A percentile compares a stretch with the other conserved stretches of the same genome.
phyloP scores from a whole-genome alignment of 306 rosid genomes.

The Begonia fuchsioides region DNA sequence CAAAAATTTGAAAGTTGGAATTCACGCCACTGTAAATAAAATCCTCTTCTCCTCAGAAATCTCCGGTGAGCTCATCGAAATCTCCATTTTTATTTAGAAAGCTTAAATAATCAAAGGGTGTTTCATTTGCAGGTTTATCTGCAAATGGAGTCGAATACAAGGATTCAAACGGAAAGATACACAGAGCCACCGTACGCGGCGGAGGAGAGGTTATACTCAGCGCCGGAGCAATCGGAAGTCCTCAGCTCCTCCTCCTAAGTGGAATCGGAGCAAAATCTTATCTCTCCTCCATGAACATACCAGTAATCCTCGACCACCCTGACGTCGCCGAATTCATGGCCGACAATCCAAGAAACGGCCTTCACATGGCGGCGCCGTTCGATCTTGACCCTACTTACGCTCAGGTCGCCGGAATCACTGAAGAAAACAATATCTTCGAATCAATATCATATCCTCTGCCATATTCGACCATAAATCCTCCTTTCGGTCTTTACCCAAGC shows the following conservation, averaged over 20 bases:
- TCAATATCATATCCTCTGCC: neutral
- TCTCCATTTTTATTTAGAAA: too few species aligned
- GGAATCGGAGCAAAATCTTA: slow-evolving; percentile 9
- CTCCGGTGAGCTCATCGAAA: too few species aligned
- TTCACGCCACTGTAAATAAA: slow-evolving; percentile 10
- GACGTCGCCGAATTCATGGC: slow-evolving; percentile 5
- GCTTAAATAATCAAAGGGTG: too few species aligned
- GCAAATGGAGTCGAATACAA: slow-evolving; percentile 13
- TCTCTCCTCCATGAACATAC: slow-evolving; percentile 13
- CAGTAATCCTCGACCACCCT: slow-evolving; percentile 8
- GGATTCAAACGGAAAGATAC: slow-evolving; percentile 8
- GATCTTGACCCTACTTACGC: neutral
- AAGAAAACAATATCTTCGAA: neutral
- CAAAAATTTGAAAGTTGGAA: slow-evolving; percentile 9
- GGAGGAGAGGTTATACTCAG: slow-evolving; percentile 17
- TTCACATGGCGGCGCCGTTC: neutral
- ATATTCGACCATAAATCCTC: neutral
- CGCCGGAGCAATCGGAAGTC: slow-evolving; percentile 21
- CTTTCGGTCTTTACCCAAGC: slow-evolving; percentile 2
- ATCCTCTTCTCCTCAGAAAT: slow-evolving; percentile 12
- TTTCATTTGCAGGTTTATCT: neutral
- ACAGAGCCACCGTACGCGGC: slow-evolving; percentile 3
- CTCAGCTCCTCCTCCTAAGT: slow-evolving; percentile 16
- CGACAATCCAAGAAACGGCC: slow-evolving; percentile 10
- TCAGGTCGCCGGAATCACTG: slow-evolving; percentile 3